Percentiles rank a stretch among this genome's conserved stretches.
Conservation (phyloP, 75 land plant species). For the Pinus tabuliformis region DNA sequence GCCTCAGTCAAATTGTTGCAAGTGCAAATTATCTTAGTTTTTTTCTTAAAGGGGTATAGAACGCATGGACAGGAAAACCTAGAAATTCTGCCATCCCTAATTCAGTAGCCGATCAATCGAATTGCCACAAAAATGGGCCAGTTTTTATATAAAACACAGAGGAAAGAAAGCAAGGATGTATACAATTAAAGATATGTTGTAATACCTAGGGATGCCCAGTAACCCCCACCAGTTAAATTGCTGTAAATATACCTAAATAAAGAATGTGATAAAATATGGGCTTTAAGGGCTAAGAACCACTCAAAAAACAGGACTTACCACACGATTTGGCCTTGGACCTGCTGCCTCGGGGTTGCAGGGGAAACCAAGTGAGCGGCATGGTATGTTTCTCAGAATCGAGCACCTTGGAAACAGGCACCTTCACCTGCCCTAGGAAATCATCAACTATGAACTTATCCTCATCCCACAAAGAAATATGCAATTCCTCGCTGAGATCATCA, state of each 20-base stretch:
- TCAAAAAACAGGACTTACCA: slow-evolving; percentile 35
- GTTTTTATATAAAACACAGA: neutral
- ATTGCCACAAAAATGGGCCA: neutral
- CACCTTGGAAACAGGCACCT: slow-evolving; percentile 53
- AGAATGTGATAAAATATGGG: neutral
- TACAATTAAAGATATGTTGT: neutral
- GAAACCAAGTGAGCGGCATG: slow-evolving; percentile 64
- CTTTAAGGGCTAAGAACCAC: neutral
- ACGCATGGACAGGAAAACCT: no score
- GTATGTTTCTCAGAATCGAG: slow-evolving; percentile 54
- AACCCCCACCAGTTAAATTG: neutral
- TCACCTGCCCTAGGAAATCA: slow-evolving; percentile 77
- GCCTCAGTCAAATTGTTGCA: neutral
- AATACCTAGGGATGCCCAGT: neutral
- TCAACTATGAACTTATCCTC: slow-evolving; percentile 74
- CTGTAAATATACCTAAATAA: neutral
- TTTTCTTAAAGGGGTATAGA: no score
- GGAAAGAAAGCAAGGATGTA: neutral
- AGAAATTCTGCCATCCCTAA: no score
- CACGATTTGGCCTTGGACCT: slow-evolving; percentile 67
- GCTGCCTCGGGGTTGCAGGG: slow-evolving; percentile 59
- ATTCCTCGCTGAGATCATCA: slow-evolving; percentile 64
- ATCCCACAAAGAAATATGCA: slow-evolving; percentile 61
- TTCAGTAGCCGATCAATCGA: neutral
- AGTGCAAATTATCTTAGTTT: neutral